Conservation (phyloP, 179 eudicot genomes). For the Beta macrorhiza region DNA sequence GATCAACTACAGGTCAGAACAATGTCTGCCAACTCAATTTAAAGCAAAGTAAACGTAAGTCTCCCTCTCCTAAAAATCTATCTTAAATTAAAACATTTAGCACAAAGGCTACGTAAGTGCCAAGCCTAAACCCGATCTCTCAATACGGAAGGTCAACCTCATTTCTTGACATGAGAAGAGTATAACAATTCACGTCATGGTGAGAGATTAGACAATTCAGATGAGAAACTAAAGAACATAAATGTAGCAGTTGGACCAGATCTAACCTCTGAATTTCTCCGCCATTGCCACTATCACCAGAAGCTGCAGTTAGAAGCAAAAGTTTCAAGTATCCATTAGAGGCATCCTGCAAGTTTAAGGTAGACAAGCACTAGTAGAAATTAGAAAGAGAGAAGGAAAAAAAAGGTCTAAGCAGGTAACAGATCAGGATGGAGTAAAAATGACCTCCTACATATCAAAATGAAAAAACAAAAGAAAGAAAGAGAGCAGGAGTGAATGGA, state of each 20-base stretch:
- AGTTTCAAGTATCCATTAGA: constrained; percentile 92
- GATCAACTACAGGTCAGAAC: background rate
- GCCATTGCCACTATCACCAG: constrained; percentile 75
- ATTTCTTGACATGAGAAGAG: background rate
- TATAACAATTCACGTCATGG: background rate
- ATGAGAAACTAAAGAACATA: background rate
- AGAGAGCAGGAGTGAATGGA: too few relatives aligned
- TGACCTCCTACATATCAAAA: background rate
- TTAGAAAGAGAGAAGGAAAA: background rate
- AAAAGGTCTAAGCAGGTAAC: background rate
- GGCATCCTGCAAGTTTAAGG: constrained; percentile 60
- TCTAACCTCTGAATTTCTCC: constrained; percentile 86
- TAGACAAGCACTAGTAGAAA: background rate
- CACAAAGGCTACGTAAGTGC: background rate
- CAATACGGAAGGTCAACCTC: background rate
- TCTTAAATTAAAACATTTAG: too few relatives aligned
- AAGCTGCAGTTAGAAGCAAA: constrained; percentile 78
- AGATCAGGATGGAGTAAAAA: background rate
- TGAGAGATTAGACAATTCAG: background rate
- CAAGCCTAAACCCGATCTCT: background rate
- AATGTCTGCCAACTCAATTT: background rate
- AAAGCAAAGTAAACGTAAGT: background rate
- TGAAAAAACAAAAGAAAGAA: too few relatives aligned
- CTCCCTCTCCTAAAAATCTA: background rate
- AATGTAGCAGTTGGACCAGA: background rate